Conservation (phyloP, 352 stramenopile genomes). For the Phytopythium litorale region DNA sequence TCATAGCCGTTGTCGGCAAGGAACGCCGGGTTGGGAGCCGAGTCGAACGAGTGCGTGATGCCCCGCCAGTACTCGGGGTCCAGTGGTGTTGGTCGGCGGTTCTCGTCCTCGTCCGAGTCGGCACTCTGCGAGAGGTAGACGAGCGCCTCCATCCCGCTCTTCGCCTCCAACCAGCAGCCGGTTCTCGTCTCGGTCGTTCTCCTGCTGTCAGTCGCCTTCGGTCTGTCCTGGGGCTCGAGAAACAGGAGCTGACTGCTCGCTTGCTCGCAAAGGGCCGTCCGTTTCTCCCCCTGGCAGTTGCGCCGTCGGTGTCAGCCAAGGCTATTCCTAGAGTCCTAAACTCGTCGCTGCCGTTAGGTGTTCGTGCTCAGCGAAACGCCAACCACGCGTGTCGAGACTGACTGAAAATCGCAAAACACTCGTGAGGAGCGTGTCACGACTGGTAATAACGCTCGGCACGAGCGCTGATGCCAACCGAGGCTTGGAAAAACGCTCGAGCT, state of each 20-base stretch:
- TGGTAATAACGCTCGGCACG: no score
- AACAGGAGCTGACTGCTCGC: background rate
- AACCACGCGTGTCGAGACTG: background rate
- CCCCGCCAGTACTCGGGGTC: slow-evolving; percentile 74
- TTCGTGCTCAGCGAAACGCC: background rate
- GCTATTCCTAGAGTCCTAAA: background rate
- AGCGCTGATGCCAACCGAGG: no score
- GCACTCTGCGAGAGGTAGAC: slow-evolving; percentile 36
- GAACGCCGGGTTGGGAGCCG: slow-evolving; percentile 10
- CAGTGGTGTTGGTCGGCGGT: slow-evolving; percentile 42
- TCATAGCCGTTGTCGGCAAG: slow-evolving; percentile 12
- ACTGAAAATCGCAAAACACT: background rate
- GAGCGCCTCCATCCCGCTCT: slow-evolving; percentile 34
- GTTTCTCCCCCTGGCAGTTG: background rate
- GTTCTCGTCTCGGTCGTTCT: background rate
- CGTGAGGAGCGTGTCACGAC: no score
- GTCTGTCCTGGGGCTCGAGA: background rate
- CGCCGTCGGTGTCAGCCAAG: background rate
- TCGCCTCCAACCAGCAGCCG: background rate
- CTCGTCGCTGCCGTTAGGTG: background rate
- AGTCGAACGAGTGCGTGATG: slow-evolving; percentile 56
- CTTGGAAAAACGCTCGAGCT: background rate
- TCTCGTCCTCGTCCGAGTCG: slow-evolving; percentile 30
- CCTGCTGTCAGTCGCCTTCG: background rate
- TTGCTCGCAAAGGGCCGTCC: background rate